phyloP scores from a whole-genome alignment of 495 filamentous ascomycete genomes.

The Podospora comata region DNA sequence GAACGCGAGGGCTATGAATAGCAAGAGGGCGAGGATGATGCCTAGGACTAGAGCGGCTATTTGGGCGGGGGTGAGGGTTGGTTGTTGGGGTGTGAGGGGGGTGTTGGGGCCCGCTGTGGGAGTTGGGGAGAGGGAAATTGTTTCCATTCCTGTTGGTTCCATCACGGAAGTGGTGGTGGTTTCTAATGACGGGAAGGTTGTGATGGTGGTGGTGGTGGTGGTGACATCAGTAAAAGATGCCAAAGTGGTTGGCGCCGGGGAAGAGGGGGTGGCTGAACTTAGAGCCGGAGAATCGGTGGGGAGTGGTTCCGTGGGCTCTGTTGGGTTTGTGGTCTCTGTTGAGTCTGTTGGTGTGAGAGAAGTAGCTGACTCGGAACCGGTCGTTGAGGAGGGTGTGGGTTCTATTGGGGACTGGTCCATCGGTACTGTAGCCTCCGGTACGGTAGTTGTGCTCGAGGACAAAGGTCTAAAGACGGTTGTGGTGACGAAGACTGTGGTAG shows the following conservation, averaged over 20 bases:
- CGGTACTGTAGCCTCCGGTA: neutral
- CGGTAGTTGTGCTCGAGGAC: neutral
- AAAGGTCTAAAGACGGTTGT: conserved; percentile 24
- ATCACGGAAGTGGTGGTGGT: conserved; percentile 3
- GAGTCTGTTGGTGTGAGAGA: no score
- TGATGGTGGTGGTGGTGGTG: conserved; percentile 11
- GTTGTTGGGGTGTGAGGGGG: conserved; percentile 1
- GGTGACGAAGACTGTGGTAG: conserved; percentile 24
- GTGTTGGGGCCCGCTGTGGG: neutral
- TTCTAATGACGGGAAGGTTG: neutral
- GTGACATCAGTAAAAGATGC: conserved; percentile 6
- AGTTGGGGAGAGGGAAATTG: conserved; percentile 7
- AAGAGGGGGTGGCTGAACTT: neutral
- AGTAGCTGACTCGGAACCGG: neutral
- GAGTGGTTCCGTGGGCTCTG: neutral
- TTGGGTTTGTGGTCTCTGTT: neutral
- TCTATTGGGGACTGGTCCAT: neutral
- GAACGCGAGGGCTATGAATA: conserved; percentile 28
- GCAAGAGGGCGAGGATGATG: conserved; percentile 21
- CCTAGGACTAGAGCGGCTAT: conserved; percentile 27
- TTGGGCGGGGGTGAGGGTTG: conserved; percentile 20
- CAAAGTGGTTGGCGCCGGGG: neutral
- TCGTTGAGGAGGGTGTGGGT: neutral
- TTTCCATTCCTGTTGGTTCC: conserved; percentile 1
- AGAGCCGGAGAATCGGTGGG: neutral